phyloP scores from a whole-genome alignment of 208 protist species.

The Crithidia fasciculata region DNA sequence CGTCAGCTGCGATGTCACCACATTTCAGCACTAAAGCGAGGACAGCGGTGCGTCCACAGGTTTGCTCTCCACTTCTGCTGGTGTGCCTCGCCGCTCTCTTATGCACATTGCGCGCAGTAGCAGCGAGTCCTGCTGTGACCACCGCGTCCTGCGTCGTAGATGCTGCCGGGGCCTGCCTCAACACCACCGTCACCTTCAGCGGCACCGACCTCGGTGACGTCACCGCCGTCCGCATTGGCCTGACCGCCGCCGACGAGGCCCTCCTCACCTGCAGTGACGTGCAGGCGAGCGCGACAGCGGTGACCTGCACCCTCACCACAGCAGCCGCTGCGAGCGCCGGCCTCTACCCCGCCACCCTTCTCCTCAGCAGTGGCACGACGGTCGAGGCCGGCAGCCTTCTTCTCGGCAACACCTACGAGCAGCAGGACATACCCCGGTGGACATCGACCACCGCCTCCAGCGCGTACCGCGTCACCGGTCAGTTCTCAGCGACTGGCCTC shows the following conservation, averaged over 20 bases:
- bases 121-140: slow-evolving; percentile 2
- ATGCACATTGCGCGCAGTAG: neutral
- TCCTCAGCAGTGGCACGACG: neutral
- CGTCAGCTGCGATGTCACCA: too few species aligned
- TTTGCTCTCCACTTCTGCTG: neutral
- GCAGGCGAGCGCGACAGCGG: neutral
- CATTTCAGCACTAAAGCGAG: too few species aligned
- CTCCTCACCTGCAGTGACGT: slow-evolving; percentile 5
- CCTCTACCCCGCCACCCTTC: slow-evolving; percentile 25
- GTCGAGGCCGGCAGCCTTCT: slow-evolving; percentile 25
- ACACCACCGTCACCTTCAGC: slow-evolving; percentile 14
- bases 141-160: slow-evolving; percentile 2
- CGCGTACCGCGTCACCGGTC: slow-evolving; percentile 20
- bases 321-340: neutral
- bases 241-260: neutral
- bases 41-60: slow-evolving; percentile 1
- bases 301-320: slow-evolving; percentile 29
- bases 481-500: slow-evolving; percentile 31
- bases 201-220: slow-evolving; percentile 15
- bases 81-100: neutral
- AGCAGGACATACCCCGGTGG: neutral
- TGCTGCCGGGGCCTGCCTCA: slow-evolving; percentile 1
- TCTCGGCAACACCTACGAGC: slow-evolving; percentile 8
- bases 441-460: neutral
- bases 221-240: slow-evolving; percentile 16